A percentile compares a stretch with the other conserved stretches of the same genome.
Evolutionary conservation across 106 monocot species (phyloP).

Genomic region (Acorus calamus): DNA sequence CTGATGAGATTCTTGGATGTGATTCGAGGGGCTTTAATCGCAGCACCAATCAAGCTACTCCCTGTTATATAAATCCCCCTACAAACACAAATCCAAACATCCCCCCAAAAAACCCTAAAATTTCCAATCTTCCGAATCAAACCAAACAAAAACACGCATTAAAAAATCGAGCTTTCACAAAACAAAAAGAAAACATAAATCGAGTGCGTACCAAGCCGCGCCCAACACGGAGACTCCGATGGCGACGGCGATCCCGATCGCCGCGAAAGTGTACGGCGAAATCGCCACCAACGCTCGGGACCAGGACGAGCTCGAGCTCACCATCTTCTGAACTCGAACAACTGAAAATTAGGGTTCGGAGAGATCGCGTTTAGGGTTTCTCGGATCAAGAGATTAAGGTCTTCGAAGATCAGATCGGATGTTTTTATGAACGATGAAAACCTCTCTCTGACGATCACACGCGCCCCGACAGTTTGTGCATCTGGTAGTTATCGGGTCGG

Average conservation of each 20-base stretch:
- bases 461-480: too few species aligned
- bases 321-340: constrained; percentile 12
- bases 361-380: too few species aligned
- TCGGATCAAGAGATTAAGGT: too few species aligned
- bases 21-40: constrained; percentile 77
- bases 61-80: constrained; percentile 88
- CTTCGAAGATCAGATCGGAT: too few species aligned
- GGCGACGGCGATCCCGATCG: constrained; percentile 62
- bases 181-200: background rate
- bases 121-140: background rate
- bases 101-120: background rate
- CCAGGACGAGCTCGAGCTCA: constrained; percentile 53
- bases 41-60: constrained; percentile 82
- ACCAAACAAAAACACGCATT: background rate
- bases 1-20: constrained; percentile 88
- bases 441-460: too few species aligned
- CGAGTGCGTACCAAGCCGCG: constrained; percentile 55
- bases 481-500: too few species aligned
- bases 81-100: background rate
- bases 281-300: constrained; percentile 63
- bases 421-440: too few species aligned
- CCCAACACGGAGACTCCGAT: constrained; percentile 70
- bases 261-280: constrained; percentile 78
- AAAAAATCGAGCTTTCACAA: background rate
- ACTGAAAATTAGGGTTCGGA: too few species aligned